Base-by-base conservation (phyloP, 352 stramenopile genomes). In the Globisporangium irregulare region DNA sequence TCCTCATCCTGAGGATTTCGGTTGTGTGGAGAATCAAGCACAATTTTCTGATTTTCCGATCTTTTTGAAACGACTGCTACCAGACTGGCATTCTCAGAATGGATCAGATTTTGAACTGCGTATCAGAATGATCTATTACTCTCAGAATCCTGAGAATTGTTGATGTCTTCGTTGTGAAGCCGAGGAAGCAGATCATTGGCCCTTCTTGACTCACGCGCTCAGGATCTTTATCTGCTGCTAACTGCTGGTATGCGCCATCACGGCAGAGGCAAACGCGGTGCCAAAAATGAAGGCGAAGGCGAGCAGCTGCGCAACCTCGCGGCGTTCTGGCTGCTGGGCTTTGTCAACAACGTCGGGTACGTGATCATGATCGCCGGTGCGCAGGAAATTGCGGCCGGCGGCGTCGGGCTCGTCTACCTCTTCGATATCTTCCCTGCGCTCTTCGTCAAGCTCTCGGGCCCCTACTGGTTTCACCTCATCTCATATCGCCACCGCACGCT, bases 331-430 rank as follows among this genome's bases (percentile, higher is more conserved):
- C 67, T 94, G 41, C 74, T 98, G 24, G 95, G 95, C 41, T 81
- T 98, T 46, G 66, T 98, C 48, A 99, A 98, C 78, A 98, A 98
- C 72, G 73, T 95, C 55, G 84, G 81, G 51, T 99, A 97, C 71
- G 92, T 98, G 46, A 89, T 98, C 61, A 98, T 99, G 93, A 95
- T 98, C 66, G 94, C 96, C 0, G 85, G 87, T 53, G 96, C 96
- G 29, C 97, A 98, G 67, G 85, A 92, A 68, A 98, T 99, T 72
- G 81, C 78, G 25, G 82, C 93, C 1, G 92, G 91, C 18, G 94
- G 93, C 53, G 93, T 98, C 36, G 93, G 87, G 1, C 72, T 98
- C 41, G 92, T 99, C 54, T 98, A 97, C 74, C 84, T 98, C 38
- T 93, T 89, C 58, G 96, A 98, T 75, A 91, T 97, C 58, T 84